Conservation (phyloP, 2,329 filamentous ascomycete species). For the Macrophomina phaseolina region DNA sequence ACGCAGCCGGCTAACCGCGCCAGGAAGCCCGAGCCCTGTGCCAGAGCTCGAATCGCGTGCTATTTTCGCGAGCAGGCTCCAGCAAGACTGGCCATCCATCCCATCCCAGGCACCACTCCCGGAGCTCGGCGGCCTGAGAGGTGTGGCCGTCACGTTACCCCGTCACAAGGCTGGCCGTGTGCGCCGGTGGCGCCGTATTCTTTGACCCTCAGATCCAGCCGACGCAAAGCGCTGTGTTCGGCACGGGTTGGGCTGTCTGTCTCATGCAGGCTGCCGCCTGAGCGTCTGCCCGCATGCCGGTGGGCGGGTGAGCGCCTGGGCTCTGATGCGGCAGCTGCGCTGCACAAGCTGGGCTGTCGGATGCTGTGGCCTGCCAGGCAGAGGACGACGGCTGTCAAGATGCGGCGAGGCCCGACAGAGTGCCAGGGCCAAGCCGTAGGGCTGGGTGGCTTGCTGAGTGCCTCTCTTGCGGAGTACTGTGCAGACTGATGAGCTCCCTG, state of each 20-base stretch:
- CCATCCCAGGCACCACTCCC: not conserved
- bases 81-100: not conserved
- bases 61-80: constrained; percentile 13
- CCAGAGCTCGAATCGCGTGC: not conserved
- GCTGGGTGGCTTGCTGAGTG: not conserved
- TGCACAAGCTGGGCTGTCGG: no score
- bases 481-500: not conserved
- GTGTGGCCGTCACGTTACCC: constrained; percentile 9
- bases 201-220: constrained; percentile 1
- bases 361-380: no score
- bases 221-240: constrained; percentile 14
- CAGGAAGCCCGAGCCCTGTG: not conserved
- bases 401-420: no score
- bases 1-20: constrained; percentile 1
- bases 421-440: not conserved
- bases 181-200: constrained; percentile 4
- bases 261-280: constrained; percentile 5
- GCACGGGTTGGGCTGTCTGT: constrained; percentile 11
- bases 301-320: no score
- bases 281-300: not conserved
- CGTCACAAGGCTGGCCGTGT: constrained; percentile 18
- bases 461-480: not conserved
- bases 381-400: no score
- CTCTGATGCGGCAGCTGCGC: not conserved
- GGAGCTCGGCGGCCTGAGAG: constrained; percentile 10